Conservation (phyloP, 2,329 filamentous ascomycete genomes). For the Botryotinia convoluta region DNA sequence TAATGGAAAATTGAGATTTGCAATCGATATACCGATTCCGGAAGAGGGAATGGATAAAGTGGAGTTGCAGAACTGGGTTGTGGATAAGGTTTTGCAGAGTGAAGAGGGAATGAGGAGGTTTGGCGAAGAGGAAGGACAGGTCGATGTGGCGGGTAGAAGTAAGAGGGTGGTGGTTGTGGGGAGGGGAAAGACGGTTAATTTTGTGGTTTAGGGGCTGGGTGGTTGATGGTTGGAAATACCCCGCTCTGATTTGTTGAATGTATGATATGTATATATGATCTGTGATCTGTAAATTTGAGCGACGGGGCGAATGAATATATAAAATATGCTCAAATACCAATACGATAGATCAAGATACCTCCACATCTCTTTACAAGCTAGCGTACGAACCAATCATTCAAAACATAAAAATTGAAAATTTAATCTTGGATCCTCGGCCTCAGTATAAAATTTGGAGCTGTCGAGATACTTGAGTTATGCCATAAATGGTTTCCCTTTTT, state of each 20-base stretch:
- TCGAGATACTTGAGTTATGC: neutral
- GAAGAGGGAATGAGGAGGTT: constrained; percentile 54
- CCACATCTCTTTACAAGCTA: neutral
- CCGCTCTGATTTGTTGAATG: neutral
- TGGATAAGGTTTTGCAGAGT: constrained; percentile 58
- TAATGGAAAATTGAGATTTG: constrained; percentile 74
- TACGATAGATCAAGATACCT: neutral
- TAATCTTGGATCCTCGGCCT: no score
- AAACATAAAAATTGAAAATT: neutral
- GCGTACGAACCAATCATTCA: neutral
- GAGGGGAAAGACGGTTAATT: constrained; percentile 69
- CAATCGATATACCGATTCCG: constrained; percentile 59
- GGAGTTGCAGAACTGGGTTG: constrained; percentile 57
- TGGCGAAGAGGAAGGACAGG: constrained; percentile 42
- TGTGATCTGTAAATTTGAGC: neutral
- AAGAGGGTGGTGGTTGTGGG: constrained; percentile 65
- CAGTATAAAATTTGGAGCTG: neutral
- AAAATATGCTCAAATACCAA: neutral
- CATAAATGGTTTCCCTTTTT: neutral
- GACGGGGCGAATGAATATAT: neutral
- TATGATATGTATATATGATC: neutral
- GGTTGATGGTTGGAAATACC: neutral
- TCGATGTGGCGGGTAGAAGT: constrained; percentile 53
- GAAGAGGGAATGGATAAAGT: constrained; percentile 44
- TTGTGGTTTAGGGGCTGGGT: constrained; percentile 50